Base-by-base conservation (phyloP, 805 yeast species). In the Yarrowia deformans region DNA sequence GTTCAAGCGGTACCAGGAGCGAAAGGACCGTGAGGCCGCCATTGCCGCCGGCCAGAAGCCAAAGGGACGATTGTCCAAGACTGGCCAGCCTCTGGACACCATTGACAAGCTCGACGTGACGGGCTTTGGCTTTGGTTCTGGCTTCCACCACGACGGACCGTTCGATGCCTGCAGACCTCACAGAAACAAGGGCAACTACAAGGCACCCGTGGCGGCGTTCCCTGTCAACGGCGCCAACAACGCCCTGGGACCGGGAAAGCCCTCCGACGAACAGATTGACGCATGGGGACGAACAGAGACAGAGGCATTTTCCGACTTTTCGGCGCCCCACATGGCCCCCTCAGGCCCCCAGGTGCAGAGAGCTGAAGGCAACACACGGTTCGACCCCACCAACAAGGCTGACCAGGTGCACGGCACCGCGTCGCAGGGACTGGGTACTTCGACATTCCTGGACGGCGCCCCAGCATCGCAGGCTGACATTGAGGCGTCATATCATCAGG, bases 81-180 rank as follows among this genome's bases (percentile, higher is more conserved):
- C 73, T 84, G 93, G 71, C 68, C 75, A 69, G 67, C 90, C 93
- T 73, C 88, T 93, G 69, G 99, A 94, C 76, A 91, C 96, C 4
- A 95, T 95, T 74, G 99, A 95, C 81, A 91, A 91, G 79, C 83
- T 95, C 75, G 99, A 95, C 78, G 99, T 94, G 58, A 93, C 98
- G 13, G 98, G 97, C 0, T 93, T 91, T 77, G 98, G 97, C 34
- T 88, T 91, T 61, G 91, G 92, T 18, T 91, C 96, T 1, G 91
- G 94, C 2, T 95, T 95, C 84, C 99, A 95, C 79, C 98, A 95
- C 79, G 99, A 95, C 80, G 99, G 99, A 13, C 99, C 99, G 16
- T 95, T 95, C 77, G 99, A 95, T 78, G 99, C 99, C 0, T 94
- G 98, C 79, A 90, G 96, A 2, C 98, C 99, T 8, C 97, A 91